Conservation (phyloP, 2,329 filamentous ascomycete genomes). For the Sclerotinia borealis region DNA sequence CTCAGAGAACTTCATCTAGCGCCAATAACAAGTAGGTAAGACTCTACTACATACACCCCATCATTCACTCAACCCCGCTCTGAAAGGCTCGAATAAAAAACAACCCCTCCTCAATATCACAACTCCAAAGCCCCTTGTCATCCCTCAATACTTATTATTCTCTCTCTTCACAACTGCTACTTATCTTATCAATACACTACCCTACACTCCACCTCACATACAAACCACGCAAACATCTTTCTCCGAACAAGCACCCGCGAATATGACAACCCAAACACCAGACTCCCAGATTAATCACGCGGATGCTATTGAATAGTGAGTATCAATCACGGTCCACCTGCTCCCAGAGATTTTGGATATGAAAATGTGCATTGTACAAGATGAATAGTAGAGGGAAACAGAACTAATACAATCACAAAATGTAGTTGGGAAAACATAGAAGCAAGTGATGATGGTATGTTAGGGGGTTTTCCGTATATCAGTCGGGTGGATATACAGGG, state of each 20-base stretch:
- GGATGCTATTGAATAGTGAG: conserved; percentile 9
- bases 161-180: not conserved
- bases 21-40: not conserved
- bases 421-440: conserved; percentile 42
- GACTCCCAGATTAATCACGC: conserved; percentile 10
- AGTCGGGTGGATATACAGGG: conserved; percentile 66
- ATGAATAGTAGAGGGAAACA: not conserved
- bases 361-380: no score
- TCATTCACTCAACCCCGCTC: not conserved
- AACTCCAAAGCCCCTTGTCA: not conserved
- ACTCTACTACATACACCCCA: not conserved
- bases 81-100: not conserved
- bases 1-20: accelerated
- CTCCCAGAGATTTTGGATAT: not conserved
- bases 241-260: not conserved
- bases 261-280: not conserved
- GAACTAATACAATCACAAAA: not conserved
- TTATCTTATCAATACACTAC: no score
- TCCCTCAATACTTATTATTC: not conserved
- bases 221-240: no score
- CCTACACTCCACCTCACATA: no score
- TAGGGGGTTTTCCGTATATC: conserved; percentile 66
- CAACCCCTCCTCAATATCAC: not conserved
- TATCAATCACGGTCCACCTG: not conserved
- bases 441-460: conserved; percentile 64